Conservation (phyloP, 2,329 filamentous ascomycete genomes). For the Fusarium lateritium region DNA sequence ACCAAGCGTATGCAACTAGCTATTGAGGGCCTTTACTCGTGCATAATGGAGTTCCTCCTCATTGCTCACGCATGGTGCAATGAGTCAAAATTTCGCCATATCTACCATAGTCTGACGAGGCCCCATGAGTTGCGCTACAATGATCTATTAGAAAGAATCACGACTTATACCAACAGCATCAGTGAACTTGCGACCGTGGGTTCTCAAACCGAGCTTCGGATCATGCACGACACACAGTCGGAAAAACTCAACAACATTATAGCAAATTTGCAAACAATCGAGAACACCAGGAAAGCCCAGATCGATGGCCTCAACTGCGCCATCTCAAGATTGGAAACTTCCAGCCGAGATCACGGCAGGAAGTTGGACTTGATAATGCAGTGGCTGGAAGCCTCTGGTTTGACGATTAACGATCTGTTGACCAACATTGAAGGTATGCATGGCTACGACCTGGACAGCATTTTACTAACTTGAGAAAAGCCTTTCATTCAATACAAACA, state of each 20-base stretch:
- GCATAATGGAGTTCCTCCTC: constrained; percentile 13
- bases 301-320: neutral
- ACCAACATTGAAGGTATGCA: constrained; percentile 6
- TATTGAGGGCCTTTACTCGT: constrained; percentile 9
- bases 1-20: constrained; percentile 7
- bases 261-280: neutral
- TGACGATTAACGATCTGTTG: constrained; percentile 6
- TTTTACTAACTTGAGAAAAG: neutral
- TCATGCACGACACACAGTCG: constrained; percentile 5
- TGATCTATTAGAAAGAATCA: constrained; percentile 3
- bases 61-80: constrained; percentile 20
- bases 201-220: neutral
- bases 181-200: constrained; percentile 12
- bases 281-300: neutral
- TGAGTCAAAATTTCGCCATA: constrained; percentile 19
- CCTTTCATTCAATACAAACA: neutral
- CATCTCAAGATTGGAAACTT: neutral
- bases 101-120: constrained; percentile 17
- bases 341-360: neutral
- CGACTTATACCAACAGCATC: neutral
- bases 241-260: constrained; percentile 6
- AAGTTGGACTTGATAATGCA: constrained; percentile 9
- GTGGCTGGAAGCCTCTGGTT: neutral
- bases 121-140: constrained; percentile 12
- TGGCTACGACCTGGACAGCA: fast-evolving